Conservation (phyloP, 805 yeast genomes). For the Candida nanaspora region DNA sequence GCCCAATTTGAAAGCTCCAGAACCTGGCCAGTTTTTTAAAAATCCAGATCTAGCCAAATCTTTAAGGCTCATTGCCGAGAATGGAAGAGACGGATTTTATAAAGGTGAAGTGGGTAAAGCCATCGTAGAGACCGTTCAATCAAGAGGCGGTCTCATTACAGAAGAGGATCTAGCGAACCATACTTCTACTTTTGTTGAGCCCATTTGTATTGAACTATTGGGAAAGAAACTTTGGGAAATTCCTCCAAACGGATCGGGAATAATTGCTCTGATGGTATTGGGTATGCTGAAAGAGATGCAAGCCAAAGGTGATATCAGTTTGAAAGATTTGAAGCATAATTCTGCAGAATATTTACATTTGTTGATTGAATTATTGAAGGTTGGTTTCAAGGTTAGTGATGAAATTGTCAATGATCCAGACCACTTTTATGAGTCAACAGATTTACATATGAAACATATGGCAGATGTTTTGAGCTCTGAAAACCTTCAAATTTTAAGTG, state of each 20-base stretch:
- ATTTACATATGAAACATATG: constrained; percentile 17
- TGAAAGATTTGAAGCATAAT: constrained; percentile 47
- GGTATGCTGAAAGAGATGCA: constrained; percentile 58
- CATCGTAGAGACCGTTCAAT: constrained; percentile 45
- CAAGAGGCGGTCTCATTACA: constrained; percentile 49
- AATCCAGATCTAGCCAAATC: constrained; percentile 50
- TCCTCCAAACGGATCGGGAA: constrained; percentile 81
- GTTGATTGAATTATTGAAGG: constrained; percentile 62
- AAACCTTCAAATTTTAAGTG: constrained; percentile 44
- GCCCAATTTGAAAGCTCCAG: constrained; percentile 40
- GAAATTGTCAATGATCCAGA: constrained; percentile 62
- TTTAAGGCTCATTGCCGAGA: constrained; percentile 39
- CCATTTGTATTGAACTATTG: constrained; percentile 46
- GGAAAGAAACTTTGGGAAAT: constrained; percentile 67
- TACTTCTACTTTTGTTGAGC: constrained; percentile 56
- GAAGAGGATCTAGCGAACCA: constrained; percentile 52
- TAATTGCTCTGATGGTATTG: constrained; percentile 64
- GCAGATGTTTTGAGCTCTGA: constrained; percentile 37
- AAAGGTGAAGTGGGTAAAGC: constrained; percentile 63
- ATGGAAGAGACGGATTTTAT: constrained; percentile 64
- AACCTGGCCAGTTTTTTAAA: constrained; percentile 47
- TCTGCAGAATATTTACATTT: constrained; percentile 65
- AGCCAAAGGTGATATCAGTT: constrained; percentile 32
- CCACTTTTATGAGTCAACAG: constrained; percentile 18
- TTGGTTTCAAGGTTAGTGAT: constrained; percentile 70